phyloP scores from a whole-genome alignment of 305 asterid species.

The Nicotiana rustica region DNA sequence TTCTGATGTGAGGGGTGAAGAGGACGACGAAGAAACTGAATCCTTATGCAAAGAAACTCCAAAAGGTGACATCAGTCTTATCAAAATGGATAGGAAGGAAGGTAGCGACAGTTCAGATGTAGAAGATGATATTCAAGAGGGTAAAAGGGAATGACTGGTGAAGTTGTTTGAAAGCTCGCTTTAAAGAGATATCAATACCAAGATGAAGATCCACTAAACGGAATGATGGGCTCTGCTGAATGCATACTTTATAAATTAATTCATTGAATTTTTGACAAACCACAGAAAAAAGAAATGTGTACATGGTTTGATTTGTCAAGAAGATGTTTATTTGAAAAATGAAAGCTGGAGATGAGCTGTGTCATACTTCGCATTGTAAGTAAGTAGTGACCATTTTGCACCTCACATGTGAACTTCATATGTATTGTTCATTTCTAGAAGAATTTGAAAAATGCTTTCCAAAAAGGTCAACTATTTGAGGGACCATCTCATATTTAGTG shows the following conservation, averaged over 20 bases:
- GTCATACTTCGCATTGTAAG: neutral
- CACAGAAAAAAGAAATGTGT: neutral
- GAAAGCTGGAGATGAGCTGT: neutral
- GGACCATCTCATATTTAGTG: neutral
- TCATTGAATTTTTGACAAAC: neutral
- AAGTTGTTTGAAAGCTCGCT: slow-evolving; percentile 23
- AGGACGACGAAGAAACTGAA: slow-evolving; percentile 81
- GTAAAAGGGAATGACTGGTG: slow-evolving; percentile 55
- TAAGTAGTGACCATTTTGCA: slow-evolving; percentile 5
- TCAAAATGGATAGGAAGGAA: slow-evolving; percentile 61
- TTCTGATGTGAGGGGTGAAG: slow-evolving; percentile 73
- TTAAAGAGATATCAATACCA: slow-evolving; percentile 4
- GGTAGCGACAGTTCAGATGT: slow-evolving; percentile 57
- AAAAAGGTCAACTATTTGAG: neutral
- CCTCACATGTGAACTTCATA: slow-evolving; percentile 20
- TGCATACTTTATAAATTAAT: neutral
- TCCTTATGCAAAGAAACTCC: slow-evolving; percentile 64
- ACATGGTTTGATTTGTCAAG: neutral
- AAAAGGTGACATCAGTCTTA: slow-evolving; percentile 76
- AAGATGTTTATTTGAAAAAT: slow-evolving; percentile 4
- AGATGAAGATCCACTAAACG: neutral
- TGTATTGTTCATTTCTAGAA: slow-evolving; percentile 21
- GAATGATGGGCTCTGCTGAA: slow-evolving; percentile 17
- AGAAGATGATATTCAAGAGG: slow-evolving; percentile 63
- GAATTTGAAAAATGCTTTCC: neutral